Conservation (phyloP, 495 filamentous ascomycete species). For the Podospora didyma region DNA sequence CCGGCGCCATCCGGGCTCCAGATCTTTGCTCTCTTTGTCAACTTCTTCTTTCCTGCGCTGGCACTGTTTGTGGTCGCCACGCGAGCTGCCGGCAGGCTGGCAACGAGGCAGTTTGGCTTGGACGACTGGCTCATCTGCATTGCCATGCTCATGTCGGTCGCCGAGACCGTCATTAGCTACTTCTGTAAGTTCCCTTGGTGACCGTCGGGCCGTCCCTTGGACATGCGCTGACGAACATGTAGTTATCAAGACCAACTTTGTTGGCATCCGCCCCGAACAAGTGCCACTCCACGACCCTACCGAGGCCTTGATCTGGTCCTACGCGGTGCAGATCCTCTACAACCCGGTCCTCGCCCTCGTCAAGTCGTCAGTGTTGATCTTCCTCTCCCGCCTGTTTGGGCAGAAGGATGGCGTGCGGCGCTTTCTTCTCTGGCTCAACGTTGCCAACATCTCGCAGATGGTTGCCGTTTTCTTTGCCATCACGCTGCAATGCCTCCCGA, state of each 20-base stretch:
- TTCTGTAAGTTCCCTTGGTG: constrained; percentile 32
- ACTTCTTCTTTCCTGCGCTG: constrained; percentile 44
- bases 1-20: constrained; percentile 31
- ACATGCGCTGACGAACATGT: constrained; percentile 6
- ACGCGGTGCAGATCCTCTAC: constrained; percentile 58
- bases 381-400: constrained; percentile 48
- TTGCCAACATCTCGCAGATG: constrained; percentile 48
- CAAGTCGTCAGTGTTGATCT: constrained; percentile 56
- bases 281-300: constrained; percentile 41
- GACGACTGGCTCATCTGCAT: constrained; percentile 43
- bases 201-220: background rate
- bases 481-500: constrained; percentile 55
- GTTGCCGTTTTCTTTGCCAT: constrained; percentile 53
- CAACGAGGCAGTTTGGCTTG: constrained; percentile 33
- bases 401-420: constrained; percentile 42
- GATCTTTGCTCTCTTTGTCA: constrained; percentile 40
- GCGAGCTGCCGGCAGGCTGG: constrained; percentile 39
- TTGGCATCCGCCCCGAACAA: constrained; percentile 45
- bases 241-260: constrained; percentile 52
- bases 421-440: constrained; percentile 45
- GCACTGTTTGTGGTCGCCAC: constrained; percentile 40
- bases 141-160: constrained; percentile 42
- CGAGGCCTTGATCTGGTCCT: constrained; percentile 42
- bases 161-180: constrained; percentile 40
- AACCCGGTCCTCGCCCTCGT: constrained; percentile 59